These are phyloP conservation scores for Lepidium campestre DNA, from an alignment of 441 rosid species.

Conservation along the genomic window DNA sequence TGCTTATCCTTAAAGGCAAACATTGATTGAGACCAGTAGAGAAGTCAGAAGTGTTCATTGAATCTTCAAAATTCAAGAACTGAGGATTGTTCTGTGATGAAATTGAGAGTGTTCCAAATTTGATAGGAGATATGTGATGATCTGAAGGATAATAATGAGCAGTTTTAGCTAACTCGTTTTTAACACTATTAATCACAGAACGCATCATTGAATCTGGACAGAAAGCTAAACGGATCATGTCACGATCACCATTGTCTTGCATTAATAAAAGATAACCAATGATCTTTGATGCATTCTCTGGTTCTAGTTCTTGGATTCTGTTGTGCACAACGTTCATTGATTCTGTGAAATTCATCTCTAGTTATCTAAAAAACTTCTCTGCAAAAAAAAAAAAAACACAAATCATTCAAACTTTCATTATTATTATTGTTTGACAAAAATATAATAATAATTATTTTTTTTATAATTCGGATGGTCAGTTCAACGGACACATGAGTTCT, in stretches of 20 bases:
- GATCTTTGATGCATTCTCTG: slow-evolving; percentile 74
- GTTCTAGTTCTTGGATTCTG: slow-evolving; percentile 79
- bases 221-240: slow-evolving; percentile 84
- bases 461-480: no score
- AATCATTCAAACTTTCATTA: background rate
- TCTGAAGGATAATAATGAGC: slow-evolving; percentile 18
- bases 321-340: slow-evolving; percentile 69
- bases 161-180: slow-evolving; percentile 50
- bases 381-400: background rate
- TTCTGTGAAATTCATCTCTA: slow-evolving; percentile 68
- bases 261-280: slow-evolving; percentile 66
- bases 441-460: no score
- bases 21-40: slow-evolving; percentile 32
- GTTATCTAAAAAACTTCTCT: background rate
- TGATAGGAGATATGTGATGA: slow-evolving; percentile 17
- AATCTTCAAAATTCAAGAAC: slow-evolving; percentile 40
- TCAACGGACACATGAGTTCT: no score
- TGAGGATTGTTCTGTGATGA: slow-evolving; percentile 36
- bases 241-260: slow-evolving; percentile 65
- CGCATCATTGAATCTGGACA: slow-evolving; percentile 58
- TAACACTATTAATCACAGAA: slow-evolving; percentile 57
- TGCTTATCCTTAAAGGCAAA: slow-evolving; percentile 44
- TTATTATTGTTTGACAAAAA: no score
- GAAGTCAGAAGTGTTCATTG: slow-evolving; percentile 36
- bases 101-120: slow-evolving; percentile 15